Conservation (phyloP, 2,329 filamentous ascomycete species). For the Ceratocystis eucalypticola region DNA sequence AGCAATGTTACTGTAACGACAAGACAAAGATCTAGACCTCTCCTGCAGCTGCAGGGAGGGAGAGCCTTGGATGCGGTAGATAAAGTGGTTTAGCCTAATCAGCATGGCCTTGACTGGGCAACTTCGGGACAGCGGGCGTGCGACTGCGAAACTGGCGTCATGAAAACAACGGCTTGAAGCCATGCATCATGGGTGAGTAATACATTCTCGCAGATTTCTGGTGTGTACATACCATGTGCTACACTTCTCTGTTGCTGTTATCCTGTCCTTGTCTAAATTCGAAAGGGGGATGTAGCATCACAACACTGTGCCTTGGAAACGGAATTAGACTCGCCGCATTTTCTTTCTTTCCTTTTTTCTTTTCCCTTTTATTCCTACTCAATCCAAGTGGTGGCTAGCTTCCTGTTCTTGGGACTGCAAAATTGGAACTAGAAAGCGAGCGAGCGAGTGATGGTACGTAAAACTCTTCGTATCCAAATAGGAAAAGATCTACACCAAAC, state of each 20-base stretch:
- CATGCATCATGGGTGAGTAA: not conserved
- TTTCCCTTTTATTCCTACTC: not conserved
- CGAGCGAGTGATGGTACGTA: not conserved
- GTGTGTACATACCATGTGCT: not conserved
- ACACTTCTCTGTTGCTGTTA: not conserved
- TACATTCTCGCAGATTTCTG: not conserved
- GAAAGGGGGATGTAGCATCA: not conserved
- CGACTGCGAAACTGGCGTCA: too few species aligned
- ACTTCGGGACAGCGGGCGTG: not conserved
- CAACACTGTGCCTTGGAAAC: not conserved
- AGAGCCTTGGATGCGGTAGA: not conserved
- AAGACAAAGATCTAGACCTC: not conserved
- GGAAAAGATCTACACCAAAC: not conserved
- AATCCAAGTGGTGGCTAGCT: not conserved
- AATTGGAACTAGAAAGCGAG: not conserved
- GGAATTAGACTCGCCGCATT: not conserved
- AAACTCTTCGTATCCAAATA: not conserved
- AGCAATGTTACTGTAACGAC: not conserved
- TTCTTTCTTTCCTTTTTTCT: not conserved
- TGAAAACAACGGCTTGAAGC: not conserved
- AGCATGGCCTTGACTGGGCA: not conserved
- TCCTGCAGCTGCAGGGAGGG: not conserved
- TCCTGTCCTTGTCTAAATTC: not conserved
- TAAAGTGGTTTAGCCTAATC: not conserved
- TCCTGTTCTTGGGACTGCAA: not conserved